Base-by-base conservation (phyloP, 495 filamentous ascomycete genomes). In the Xylaria telfairii region DNA sequence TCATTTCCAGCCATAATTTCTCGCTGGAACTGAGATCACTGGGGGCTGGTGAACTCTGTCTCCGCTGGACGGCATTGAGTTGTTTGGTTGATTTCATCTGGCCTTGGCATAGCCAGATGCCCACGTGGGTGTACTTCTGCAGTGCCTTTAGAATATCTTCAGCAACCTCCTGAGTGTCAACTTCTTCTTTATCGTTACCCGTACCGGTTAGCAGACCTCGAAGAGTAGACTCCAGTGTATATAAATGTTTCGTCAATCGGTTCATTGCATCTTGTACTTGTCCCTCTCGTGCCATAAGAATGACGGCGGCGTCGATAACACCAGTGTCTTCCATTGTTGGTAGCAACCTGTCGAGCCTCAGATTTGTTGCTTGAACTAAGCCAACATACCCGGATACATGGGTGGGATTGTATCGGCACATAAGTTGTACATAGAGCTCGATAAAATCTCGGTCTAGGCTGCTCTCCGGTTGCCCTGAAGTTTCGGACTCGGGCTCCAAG, bases 101-200 rank as follows among this genome's bases (percentile, higher is more conserved):
- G 42, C 92, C 91, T 81, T 96, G 94, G 74, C 96, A 98, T 28
- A 99, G 86, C 96, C 96, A 99, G 26, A 95, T 93, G 37, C 96
- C 96, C 26, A 99, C 93, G 62, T 92, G 89, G 0, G 90, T 87
- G 78, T 97, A 98, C 77, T 95, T 98, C 67, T 95, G 88, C 53
- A 99, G 79, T 5, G 91, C 91, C 46, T 90, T 88, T 21, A 97
- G 83, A 2, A 96, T 84, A 56, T 90, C 87, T 71, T 88, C 84
- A 6, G 86, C 82, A 0, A 87, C 81, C 51, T 77, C 78, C 62
- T 84, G 81, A 4, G 81, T 70, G 59, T 89, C 84, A 39, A 81
- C 70, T 30, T 84, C 80, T n/a, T 85, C 85, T 57, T 90, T 87
- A 65, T 81, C 74, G 5, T 78, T 70, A 34, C 73, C 75, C 19